Percentiles rank a stretch among this genome's conserved stretches.
These are phyloP conservation scores for Penicillium brasilianum DNA, from an alignment of 2,329 filamentous ascomycete genomes.

Conservation along the genomic window DNA sequence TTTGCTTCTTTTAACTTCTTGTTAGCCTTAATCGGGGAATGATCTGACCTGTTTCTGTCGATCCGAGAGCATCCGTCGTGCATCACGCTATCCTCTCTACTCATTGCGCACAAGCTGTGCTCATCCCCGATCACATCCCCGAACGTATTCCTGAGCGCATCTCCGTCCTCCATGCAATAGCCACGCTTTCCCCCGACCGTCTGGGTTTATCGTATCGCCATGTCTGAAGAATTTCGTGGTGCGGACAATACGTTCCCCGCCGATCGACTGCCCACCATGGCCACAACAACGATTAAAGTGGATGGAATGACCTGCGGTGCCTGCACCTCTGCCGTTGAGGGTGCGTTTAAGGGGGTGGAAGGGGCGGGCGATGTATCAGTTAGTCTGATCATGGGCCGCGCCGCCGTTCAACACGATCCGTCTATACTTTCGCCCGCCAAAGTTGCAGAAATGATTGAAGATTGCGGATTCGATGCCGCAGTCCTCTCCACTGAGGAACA, in stretches of 20 bases:
- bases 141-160: background rate
- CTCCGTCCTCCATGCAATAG: constrained; percentile 28
- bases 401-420: constrained; percentile 90
- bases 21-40: constrained; percentile 21
- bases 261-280: constrained; percentile 62
- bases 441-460: constrained; percentile 85
- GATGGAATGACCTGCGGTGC: constrained; percentile 88
- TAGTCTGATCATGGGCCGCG: constrained; percentile 91
- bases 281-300: constrained; percentile 87
- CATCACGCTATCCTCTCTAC: constrained; percentile 23
- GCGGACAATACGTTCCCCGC: constrained; percentile 24
- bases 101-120: background rate
- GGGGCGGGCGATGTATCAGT: constrained; percentile 88
- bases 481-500: constrained; percentile 78
- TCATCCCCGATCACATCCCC: constrained; percentile 5
- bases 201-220: constrained; percentile 20
- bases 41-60: constrained; percentile 26
- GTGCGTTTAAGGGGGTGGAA: constrained; percentile 79
- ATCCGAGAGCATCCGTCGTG: constrained; percentile 31
- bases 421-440: constrained; percentile 72
- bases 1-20: background rate
- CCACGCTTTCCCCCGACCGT: constrained; percentile 2
- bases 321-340: constrained; percentile 94
- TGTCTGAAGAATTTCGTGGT: constrained; percentile 26
- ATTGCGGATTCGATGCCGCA: constrained; percentile 88